phyloP scores from a whole-genome alignment of 2,329 filamentous ascomycete species.

The Fusarium mexicanum region DNA sequence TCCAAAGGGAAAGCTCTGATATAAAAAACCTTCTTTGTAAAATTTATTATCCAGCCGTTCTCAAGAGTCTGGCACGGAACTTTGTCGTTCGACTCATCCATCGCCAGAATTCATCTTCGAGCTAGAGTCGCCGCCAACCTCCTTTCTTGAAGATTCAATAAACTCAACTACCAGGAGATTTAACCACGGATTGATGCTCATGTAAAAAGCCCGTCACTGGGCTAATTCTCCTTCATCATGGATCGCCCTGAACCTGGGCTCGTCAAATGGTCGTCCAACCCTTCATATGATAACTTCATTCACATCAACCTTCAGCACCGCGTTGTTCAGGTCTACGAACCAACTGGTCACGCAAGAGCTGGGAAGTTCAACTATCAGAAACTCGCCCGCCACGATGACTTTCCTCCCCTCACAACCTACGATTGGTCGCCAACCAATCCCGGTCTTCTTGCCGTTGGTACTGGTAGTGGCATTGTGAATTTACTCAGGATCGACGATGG shows the following conservation, averaged over 20 bases:
- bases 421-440: constrained; percentile 72
- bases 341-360: constrained; percentile 66
- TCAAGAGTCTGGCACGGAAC: neutral
- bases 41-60: neutral
- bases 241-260: constrained; percentile 70
- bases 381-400: constrained; percentile 68
- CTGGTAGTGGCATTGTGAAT: constrained; percentile 78
- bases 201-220: neutral
- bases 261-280: constrained; percentile 73
- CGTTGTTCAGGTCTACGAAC: constrained; percentile 70
- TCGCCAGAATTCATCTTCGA: neutral
- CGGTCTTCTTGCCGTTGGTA: constrained; percentile 78
- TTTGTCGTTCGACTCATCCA: neutral
- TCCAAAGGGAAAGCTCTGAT: too few species aligned
- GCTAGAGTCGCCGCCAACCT: neutral
- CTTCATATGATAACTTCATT: constrained; percentile 67
- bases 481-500: constrained; percentile 77
- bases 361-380: constrained; percentile 67
- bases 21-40: neutral
- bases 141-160: neutral
- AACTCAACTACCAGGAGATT: neutral
- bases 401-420: constrained; percentile 71
- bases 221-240: constrained; percentile 50
- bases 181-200: neutral
- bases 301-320: constrained; percentile 72